Base-by-base conservation (phyloP, 202 grass and related monocot genomes). In the Elaeis oleifera region DNA sequence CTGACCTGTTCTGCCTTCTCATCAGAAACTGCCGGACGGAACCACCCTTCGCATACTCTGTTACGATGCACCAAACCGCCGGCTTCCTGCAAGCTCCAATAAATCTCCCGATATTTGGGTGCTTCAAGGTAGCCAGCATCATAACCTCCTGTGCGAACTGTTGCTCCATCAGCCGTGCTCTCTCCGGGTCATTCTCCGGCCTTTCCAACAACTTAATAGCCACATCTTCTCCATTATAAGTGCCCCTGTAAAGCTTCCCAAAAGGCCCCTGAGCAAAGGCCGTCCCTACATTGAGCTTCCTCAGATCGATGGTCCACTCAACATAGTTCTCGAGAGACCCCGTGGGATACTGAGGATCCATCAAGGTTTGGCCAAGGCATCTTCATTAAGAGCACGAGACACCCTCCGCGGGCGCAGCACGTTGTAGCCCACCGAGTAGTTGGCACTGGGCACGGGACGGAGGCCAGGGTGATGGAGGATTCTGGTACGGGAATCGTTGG, bases 11-110 rank as follows among this genome's bases (percentile, higher is more conserved):
- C 59, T 90, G 82, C 57, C 87, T 68, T 64, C 78, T 78, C 14
- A 70, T 81, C 6, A 90, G 60, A n/a, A 90, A 90, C 49, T 82
- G 82, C 19, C 87, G 74, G 56, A 90, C 75, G 1, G 87, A 90
- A 1, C 82, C 82, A 50, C 82, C 87, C 77, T 85, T 85, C 65
- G 83, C 87, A 71, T 90, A 90, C 57, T 90, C 87, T 6, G 87
- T 90, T 62, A 90, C 80, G 51, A 90, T 90, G 73, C 87, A 90
- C 68, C 79, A 90, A 48, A 90, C 82, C 48, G 78, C 74, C 0
- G 67, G 77, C 63, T 90, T 90, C 60, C 79, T 82, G 69, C 87
- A 85, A 28, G 83, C 83, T 48, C 87, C 87, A n/a, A 90, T 74
- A 63, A 90, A 85, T 52, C 82, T 85, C 1, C 85, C 87, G 7